Percentiles rank a stretch among this genome's conserved stretches.
Evolutionary conservation across 208 protist species (phyloP).

Genomic region (Leishmania gerbilli): DNA sequence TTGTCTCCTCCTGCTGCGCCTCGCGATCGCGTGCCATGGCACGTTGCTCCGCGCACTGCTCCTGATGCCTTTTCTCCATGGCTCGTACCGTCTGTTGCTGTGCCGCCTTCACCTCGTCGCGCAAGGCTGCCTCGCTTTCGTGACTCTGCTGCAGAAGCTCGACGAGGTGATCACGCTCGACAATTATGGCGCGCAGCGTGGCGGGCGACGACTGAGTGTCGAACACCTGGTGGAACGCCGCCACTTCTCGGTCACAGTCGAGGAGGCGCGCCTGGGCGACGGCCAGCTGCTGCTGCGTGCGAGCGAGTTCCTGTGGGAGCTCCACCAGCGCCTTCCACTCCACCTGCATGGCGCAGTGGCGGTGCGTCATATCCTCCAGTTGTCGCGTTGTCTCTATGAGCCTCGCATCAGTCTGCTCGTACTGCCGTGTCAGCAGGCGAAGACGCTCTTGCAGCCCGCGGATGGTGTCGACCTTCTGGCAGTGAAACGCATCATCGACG

Average conservation of each 20-base stretch:
- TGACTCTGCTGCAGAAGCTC: conserved; percentile 54
- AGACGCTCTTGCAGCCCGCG: conserved; percentile 23
- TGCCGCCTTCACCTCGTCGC: conserved; percentile 34
- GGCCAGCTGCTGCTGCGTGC: conserved; percentile 43
- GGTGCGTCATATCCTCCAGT: conserved; percentile 33
- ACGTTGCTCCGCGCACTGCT: conserved; percentile 14
- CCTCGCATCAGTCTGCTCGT: conserved; percentile 28
- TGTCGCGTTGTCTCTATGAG: conserved; percentile 18
- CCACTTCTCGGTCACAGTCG: conserved; percentile 31
- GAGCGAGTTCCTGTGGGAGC: conserved; percentile 53
- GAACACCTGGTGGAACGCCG: conserved; percentile 37
- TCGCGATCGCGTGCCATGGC: conserved; percentile 42
- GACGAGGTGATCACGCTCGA: conserved; percentile 59
- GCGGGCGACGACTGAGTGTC: conserved; percentile 34
- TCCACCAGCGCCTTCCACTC: conserved; percentile 41
- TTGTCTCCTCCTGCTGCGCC: conserved; percentile 22
- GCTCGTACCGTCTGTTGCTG: conserved; percentile 23
- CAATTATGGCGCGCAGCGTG: conserved; percentile 35
- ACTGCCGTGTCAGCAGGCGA: conserved; percentile 27
- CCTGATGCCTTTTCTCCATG: conserved; percentile 19
- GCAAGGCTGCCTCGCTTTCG: conserved; percentile 33
- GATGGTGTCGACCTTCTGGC: conserved; percentile 27
- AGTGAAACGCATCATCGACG: conserved; percentile 14
- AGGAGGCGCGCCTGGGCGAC: conserved; percentile 32
- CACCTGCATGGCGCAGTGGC: conserved; percentile 32